Conservation (phyloP, 1,139 yeast genomes). For the Blastobotrys capitulatus region DNA sequence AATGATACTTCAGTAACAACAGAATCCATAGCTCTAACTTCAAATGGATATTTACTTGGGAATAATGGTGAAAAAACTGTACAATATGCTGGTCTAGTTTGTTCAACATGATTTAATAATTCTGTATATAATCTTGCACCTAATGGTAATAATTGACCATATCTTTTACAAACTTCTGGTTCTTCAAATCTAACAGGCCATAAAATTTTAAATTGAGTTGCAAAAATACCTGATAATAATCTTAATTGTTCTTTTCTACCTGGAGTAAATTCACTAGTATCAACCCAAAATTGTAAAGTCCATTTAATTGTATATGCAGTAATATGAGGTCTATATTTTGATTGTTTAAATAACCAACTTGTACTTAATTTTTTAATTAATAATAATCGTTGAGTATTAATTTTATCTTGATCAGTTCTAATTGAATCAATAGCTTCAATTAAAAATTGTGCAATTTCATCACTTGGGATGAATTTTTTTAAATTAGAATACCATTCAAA, state of each 20-base stretch:
- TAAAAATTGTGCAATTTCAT: constrained; percentile 25
- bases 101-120: constrained; percentile 25
- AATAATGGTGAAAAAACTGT: constrained; percentile 43
- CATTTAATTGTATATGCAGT: constrained; percentile 52
- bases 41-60: constrained; percentile 64
- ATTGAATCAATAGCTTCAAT: constrained; percentile 29
- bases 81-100: constrained; percentile 14
- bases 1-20: constrained; percentile 63
- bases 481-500: constrained; percentile 22
- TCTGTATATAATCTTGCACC: constrained; percentile 30
- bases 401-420: constrained; percentile 34
- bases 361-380: constrained; percentile 55
- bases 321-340: constrained; percentile 41
- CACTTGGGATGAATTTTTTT: constrained; percentile 24
- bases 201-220: constrained; percentile 29
- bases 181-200: constrained; percentile 31
- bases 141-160: constrained; percentile 31
- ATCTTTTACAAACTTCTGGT: constrained; percentile 27
- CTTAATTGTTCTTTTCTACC: constrained; percentile 29
- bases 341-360: constrained; percentile 41
- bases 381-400: constrained; percentile 52
- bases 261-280: constrained; percentile 23
- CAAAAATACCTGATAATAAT: constrained; percentile 30
- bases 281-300: constrained; percentile 38
- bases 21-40: constrained; percentile 64